Evolutionary conservation across 352 stramenopile species (phyloP).

Genomic region (Pythium graminicola): DNA sequence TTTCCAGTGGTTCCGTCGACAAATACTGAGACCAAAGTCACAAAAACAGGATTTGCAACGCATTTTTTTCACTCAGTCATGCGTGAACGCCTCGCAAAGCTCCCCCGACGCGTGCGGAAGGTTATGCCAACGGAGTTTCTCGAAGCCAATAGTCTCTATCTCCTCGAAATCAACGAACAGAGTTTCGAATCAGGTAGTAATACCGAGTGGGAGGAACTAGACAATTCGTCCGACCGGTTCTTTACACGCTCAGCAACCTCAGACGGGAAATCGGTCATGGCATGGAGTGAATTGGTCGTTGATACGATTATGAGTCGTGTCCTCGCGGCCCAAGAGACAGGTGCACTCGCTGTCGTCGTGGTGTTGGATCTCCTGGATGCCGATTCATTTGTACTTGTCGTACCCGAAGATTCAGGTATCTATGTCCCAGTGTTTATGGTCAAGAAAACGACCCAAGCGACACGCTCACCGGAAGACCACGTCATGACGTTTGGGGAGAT

Average conservation of each 20-base stretch:
- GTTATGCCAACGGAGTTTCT: slow-evolving; percentile 21
- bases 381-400: slow-evolving; percentile 48
- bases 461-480: neutral
- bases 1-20: slow-evolving; percentile 36
- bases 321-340: slow-evolving; percentile 51
- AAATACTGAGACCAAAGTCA: slow-evolving; percentile 3
- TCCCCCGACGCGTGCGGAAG: slow-evolving; percentile 15
- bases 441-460: slow-evolving; percentile 19
- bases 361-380: slow-evolving; percentile 56
- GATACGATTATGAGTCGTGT: slow-evolving; percentile 41
- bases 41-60: slow-evolving; percentile 38
- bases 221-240: neutral
- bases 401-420: slow-evolving; percentile 41
- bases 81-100: slow-evolving; percentile 18
- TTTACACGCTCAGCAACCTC: slow-evolving; percentile 19
- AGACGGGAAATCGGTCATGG: slow-evolving; percentile 11
- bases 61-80: slow-evolving; percentile 50
- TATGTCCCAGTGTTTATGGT: slow-evolving; percentile 72
- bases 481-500: slow-evolving; percentile 20
- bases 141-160: slow-evolving; percentile 18
- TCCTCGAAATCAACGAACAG: slow-evolving; percentile 18
- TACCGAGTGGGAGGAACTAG: neutral
- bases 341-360: slow-evolving; percentile 47
- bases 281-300: slow-evolving; percentile 34
- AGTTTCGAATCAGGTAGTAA: slow-evolving; percentile 1